Base-by-base conservation (phyloP, 192 early-diverging fungal genomes). In the Podila epigama region DNA sequence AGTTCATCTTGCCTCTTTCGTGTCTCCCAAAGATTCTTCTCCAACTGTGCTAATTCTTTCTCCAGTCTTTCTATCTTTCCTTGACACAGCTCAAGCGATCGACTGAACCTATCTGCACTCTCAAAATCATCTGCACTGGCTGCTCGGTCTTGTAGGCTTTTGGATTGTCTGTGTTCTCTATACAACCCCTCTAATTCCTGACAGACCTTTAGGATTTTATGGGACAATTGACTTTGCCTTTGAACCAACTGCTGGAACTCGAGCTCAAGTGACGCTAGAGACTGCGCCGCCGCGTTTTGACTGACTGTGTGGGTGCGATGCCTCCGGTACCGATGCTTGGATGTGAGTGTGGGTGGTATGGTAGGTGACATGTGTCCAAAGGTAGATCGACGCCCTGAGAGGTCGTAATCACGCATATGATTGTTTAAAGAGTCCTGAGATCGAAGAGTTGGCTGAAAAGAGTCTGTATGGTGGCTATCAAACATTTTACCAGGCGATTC, bases 1-100 rank as follows among this genome's bases (percentile, higher is more conserved):
- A 77, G 35, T 27, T 77, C 73, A 44, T 68, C 73, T n/a, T 77
- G 73, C 27, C 60, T 64, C 40, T 59, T 68, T 51, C 54, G 68
- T 31, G 48, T 40, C 42, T 59, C 62, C 73, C 66, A 77, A n/a
- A 77, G 66, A 3, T 37, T 25, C 33, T 37, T 27, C 25, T 68
- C 73, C 10, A 48, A 52, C 25, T 68, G 60, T 18, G 33, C 29
- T 12, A 62, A 60, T 16, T 62, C 61, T 4, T 35, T 34, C 36
- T 75, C 71, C 22, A 63, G 31, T 29, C 66, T 60, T 20, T 55
- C 35, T 20, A 75, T 68, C n/a, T 60, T 36, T 16, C 66, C 71
- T 3, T 67, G 64, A 16, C 62, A 41, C 22, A 51, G 40, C 8
- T 10, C n/a, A 13, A 68, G 63, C 0, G 60, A 63, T 4, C 55